Evolutionary conservation across 1,139 yeast species (phyloP).

Genomic region (Kodamaea anthophila): DNA sequence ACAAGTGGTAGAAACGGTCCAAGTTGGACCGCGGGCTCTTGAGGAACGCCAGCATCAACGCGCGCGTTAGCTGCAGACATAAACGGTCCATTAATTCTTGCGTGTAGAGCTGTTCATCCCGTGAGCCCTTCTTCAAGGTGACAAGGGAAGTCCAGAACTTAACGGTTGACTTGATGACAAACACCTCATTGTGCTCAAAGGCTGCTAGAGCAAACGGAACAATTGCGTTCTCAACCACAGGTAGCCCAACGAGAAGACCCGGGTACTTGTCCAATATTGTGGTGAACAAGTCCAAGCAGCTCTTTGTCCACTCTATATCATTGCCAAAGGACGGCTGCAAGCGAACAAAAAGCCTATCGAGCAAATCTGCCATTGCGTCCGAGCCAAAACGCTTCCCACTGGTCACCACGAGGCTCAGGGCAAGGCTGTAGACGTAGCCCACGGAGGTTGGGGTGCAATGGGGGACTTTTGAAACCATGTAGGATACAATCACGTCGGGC

Average conservation of each 20-base stretch:
- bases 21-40: conserved; percentile 56
- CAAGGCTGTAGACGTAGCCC: conserved; percentile 35
- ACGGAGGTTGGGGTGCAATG: conserved; percentile 25
- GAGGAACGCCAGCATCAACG: conserved; percentile 31
- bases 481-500: conserved; percentile 36
- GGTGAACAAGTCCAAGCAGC: conserved; percentile 36
- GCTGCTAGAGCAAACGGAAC: conserved; percentile 40
- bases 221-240: conserved; percentile 27
- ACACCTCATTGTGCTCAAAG: conserved; percentile 53
- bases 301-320: conserved; percentile 51
- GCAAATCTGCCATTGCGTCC: conserved; percentile 22
- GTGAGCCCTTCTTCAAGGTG: conserved; percentile 46
- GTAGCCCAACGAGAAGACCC: conserved; percentile 34
- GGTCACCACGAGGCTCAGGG: conserved; percentile 37
- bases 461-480: conserved; percentile 34
- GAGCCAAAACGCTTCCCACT: conserved; percentile 22
- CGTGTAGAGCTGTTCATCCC: conserved; percentile 38
- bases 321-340: conserved; percentile 31
- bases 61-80: conserved; percentile 31
- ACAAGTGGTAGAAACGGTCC: conserved; percentile 49
- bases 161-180: conserved; percentile 54
- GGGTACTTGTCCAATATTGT: conserved; percentile 49
- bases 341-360: conserved; percentile 25
- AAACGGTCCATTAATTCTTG: conserved; percentile 29
- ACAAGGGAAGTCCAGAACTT: conserved; percentile 63